Conservation (phyloP, 1,139 yeast genomes). For the Candida sojae region DNA sequence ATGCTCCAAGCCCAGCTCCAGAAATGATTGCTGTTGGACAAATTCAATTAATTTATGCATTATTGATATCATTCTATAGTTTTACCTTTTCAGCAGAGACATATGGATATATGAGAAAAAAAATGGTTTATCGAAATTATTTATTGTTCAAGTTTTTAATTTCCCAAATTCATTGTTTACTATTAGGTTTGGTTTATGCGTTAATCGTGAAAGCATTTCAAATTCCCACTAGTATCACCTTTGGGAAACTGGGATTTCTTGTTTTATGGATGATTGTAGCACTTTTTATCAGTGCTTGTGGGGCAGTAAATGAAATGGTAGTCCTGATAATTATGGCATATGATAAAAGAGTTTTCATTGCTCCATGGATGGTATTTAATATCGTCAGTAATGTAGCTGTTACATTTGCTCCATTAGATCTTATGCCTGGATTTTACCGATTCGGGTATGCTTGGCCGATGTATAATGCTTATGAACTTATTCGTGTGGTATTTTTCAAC, state of each 20-base stretch:
- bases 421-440: slow-evolving; percentile 54
- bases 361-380: slow-evolving; percentile 65
- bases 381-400: slow-evolving; percentile 62
- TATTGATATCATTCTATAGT: slow-evolving; percentile 36
- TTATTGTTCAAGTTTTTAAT: slow-evolving; percentile 50
- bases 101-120: slow-evolving; percentile 23
- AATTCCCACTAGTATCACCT: slow-evolving; percentile 51
- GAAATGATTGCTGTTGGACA: slow-evolving; percentile 25
- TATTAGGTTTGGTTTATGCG: slow-evolving; percentile 56
- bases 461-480: slow-evolving; percentile 56
- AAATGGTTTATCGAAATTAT: slow-evolving; percentile 44
- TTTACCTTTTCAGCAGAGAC: slow-evolving; percentile 27
- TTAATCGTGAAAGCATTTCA: slow-evolving; percentile 63
- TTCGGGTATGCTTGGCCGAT: slow-evolving; percentile 71
- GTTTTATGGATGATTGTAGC: slow-evolving; percentile 55
- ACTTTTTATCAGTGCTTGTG: slow-evolving; percentile 60
- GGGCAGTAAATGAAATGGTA: slow-evolving; percentile 63
- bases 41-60: slow-evolving; percentile 34
- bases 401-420: slow-evolving; percentile 58
- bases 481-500: slow-evolving; percentile 57
- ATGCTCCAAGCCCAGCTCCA: slow-evolving; percentile 19
- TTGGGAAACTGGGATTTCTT: slow-evolving; percentile 55
- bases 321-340: slow-evolving; percentile 45
- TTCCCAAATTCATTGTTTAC: slow-evolving; percentile 48
- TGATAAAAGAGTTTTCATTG: slow-evolving; percentile 48